These are phyloP conservation scores for Naematelia aurantialba DNA, from an alignment of 768 basidiomycete species.

Conservation along the genomic window DNA sequence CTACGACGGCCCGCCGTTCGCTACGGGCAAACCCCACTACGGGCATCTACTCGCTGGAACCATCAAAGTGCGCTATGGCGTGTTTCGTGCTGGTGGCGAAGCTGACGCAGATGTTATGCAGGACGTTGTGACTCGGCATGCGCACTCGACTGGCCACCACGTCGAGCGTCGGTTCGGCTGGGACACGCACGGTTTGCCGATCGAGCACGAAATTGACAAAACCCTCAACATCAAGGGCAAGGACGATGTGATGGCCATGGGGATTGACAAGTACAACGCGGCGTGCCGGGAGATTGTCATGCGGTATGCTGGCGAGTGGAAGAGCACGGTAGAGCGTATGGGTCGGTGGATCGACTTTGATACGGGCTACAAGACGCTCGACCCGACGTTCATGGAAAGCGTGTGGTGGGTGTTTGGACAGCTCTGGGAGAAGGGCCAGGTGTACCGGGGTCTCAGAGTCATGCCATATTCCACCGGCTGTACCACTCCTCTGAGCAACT, in stretches of 20 bases:
- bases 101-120: conserved; percentile 50
- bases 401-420: conserved; percentile 99
- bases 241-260: conserved; percentile 89
- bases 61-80: conserved; percentile 46
- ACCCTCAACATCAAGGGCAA: conserved; percentile 84
- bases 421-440: conserved; percentile 85
- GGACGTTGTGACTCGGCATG: conserved; percentile 97
- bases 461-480: conserved; percentile 98
- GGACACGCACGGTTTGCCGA: conserved; percentile 98
- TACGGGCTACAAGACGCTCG: conserved; percentile 97
- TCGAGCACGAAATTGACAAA: conserved; percentile 99
- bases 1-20: conserved; percentile 96
- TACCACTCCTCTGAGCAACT: conserved; percentile 94
- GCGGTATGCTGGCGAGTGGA: conserved; percentile 93
- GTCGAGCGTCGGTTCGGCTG: conserved; percentile 94
- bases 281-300: conserved; percentile 96
- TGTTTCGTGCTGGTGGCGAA: not conserved
- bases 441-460: conserved; percentile 87
- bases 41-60: conserved; percentile 75
- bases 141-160: conserved; percentile 85
- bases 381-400: conserved; percentile 89
- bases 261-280: conserved; percentile 94
- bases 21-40: conserved; percentile 93
- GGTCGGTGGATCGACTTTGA: conserved; percentile 99
- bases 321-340: conserved; percentile 90